Base-by-base conservation (phyloP, 2,329 filamentous ascomycete species). In the Fusarium sp. region DNA sequence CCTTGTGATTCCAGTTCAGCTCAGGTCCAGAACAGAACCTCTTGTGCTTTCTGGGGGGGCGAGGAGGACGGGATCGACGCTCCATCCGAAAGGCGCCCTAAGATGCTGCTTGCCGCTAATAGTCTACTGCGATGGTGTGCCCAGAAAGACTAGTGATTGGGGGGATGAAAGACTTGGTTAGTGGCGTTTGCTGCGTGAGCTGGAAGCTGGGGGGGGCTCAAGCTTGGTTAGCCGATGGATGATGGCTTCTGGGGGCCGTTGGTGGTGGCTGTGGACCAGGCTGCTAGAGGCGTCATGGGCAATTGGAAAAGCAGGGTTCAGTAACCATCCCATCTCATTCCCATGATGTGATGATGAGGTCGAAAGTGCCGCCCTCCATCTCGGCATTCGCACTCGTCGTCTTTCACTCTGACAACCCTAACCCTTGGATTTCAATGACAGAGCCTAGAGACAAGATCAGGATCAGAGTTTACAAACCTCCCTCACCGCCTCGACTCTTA, bases 81-180 rank as follows among this genome's bases (percentile, higher is more conserved):
- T n/a, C 44, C 44, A 49, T 49, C 22, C 44, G 42, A 16, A 12
- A 24, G 44, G 24, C 46, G 24, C 46, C 46, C 46, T 51, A 51
- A 70, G 66, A 24, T 33, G 36, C 60, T 64, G 62, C 62, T 56
- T 69, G 67, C 66, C 73, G 62, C 62, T 75, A 66, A 71, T 77
- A 75, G 66, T 76, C 31, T 57, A 27, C 46, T 58, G 53, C n/a
- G 38, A 33, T 66, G 67, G 62, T 40, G 53, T 62, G 67, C 63
- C 53, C 40, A 57, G 42, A 29, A 24, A 5, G 8, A 31, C 24
- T 64, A 53, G 58, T 77, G 71, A 77, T 77, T 77, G 70, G 75
- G 29, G 44, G 24, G 44, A 17, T 27, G 46, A 9, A 9, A 16
- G 17, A 36, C 66, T 66, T 74, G 68, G 42, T 53, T 64, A 27